phyloP scores from a whole-genome alignment of 768 basidiomycete genomes.

The Leccinum longicurvipes region DNA sequence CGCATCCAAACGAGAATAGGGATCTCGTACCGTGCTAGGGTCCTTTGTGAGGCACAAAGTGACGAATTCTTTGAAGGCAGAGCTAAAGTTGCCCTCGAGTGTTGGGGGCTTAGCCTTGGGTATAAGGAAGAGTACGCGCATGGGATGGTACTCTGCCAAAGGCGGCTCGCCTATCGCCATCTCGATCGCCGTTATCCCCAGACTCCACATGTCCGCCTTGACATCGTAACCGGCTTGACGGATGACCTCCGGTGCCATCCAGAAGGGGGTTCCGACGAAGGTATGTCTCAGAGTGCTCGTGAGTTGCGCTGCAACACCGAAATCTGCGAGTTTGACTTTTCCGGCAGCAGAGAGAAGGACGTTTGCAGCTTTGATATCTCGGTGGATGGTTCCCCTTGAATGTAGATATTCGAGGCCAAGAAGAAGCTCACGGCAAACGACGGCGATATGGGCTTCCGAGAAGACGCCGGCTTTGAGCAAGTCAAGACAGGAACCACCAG shows the following conservation, averaged over 20 bases:
- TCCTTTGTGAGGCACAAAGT: conserved; percentile 90
- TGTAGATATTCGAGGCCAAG: conserved; percentile 96
- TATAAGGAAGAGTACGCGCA: conserved; percentile 97
- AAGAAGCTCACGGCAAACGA: conserved; percentile 90
- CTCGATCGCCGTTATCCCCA: conserved; percentile 97
- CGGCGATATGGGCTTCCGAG: conserved; percentile 91
- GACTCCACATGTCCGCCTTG: conserved; percentile 96
- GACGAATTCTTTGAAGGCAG: conserved; percentile 92
- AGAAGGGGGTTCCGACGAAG: conserved; percentile 95
- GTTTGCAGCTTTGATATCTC: conserved; percentile 99
- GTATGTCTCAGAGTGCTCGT: conserved; percentile 93
- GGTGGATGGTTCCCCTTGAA: conserved; percentile 91
- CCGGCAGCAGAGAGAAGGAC: conserved; percentile 87
- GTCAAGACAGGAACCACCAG: conserved; percentile 97
- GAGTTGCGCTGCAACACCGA: conserved; percentile 96
- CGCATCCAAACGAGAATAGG: background rate
- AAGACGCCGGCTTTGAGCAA: conserved; percentile 90
- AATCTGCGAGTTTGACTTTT: conserved; percentile 96
- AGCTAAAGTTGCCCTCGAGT: conserved; percentile 81
- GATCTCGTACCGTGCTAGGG: conserved; percentile 58
- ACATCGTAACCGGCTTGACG: conserved; percentile 94
- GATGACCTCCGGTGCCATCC: conserved; percentile 99
- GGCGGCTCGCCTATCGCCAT: conserved; percentile 98
- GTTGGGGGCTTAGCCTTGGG: conserved; percentile 94
- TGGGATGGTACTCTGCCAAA: conserved; percentile 94